Percentiles rank a stretch among this genome's conserved stretches.
These are phyloP conservation scores for Wickerhamiella sergipiensis DNA, from an alignment of 805 yeast species.

Conservation along the genomic window DNA sequence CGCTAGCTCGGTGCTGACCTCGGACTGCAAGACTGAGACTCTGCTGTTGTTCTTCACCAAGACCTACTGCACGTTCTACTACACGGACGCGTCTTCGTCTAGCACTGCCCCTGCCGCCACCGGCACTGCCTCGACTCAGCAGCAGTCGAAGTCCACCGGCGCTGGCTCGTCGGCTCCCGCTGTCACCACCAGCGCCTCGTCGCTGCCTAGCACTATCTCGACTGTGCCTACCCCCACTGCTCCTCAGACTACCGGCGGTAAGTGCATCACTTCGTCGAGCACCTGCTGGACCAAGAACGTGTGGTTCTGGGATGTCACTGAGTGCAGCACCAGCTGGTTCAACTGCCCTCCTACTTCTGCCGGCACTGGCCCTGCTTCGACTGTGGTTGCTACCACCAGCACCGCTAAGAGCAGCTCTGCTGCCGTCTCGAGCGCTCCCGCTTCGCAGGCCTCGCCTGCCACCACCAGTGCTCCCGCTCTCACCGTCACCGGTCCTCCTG, in stretches of 20 bases:
- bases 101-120: neutral
- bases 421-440: neutral
- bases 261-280: neutral
- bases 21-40: neutral
- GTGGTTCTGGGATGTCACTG: neutral
- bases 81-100: neutral
- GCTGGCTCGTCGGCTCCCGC: neutral
- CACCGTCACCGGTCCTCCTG: neutral
- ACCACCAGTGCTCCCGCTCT: neutral
- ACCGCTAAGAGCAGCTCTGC: neutral
- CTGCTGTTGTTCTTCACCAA: neutral
- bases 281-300: neutral
- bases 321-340: neutral
- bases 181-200: neutral
- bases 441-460: neutral
- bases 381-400: no score
- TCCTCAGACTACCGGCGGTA: neutral
- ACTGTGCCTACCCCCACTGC: neutral
- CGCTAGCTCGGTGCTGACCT: neutral
- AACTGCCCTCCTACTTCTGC: neutral
- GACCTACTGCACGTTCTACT: neutral
- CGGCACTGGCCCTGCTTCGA: neutral
- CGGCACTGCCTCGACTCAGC: neutral
- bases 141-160: neutral
- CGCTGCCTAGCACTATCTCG: neutral